Base-by-base conservation (phyloP, 2,329 filamentous ascomycete genomes). In the Botryotinia globosa region DNA sequence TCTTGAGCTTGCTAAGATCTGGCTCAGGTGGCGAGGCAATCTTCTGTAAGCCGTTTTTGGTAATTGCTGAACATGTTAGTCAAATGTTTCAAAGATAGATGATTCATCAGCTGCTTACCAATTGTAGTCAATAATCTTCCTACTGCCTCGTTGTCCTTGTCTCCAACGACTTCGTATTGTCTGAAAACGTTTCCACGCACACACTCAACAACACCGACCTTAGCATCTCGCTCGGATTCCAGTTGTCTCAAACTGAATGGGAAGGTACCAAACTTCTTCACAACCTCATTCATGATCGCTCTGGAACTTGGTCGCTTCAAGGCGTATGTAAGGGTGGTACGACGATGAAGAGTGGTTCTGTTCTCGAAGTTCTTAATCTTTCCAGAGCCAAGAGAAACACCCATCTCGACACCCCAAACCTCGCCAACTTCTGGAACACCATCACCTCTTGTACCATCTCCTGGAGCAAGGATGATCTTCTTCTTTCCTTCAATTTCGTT, bases 341-440 rank as follows among this genome's bases (percentile, higher is more conserved):
- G 92, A 81, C 95, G 93, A 85, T 98, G 94, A 77, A 99, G 89
- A 65, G 96, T 99, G 69, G 96, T 86, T 76, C 96, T 90, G 84
- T 97, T 92, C 80, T 94, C 90, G 74, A 97, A 87, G 78, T 87
- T 91, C 91, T 98, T 99, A 83, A 97, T 92, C 87, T 99, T 99
- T 82, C 96, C 96, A 75, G 90, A 91, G 76, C 94, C 94, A 79
- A 96, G 85, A 83, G 92, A 96, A 81, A 99, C 89, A 78, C 95
- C 95, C 82, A 98, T 90, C 87, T 99, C 96, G 72, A 99, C 93
- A 83, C 96, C 96, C 96, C 96, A 99, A 74, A 97, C 94, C 82
- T 99, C 96, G 77, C 93, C 92, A 73, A 97, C 85, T 80, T 97
- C 95, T 73, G 96, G 92, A 73, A 90, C 83, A 80, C 96, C 96